Percentiles rank a stretch among this genome's conserved stretches.
Conservation (phyloP, 108 stramenopile genomes). For the Schizochytrium sp. region DNA sequence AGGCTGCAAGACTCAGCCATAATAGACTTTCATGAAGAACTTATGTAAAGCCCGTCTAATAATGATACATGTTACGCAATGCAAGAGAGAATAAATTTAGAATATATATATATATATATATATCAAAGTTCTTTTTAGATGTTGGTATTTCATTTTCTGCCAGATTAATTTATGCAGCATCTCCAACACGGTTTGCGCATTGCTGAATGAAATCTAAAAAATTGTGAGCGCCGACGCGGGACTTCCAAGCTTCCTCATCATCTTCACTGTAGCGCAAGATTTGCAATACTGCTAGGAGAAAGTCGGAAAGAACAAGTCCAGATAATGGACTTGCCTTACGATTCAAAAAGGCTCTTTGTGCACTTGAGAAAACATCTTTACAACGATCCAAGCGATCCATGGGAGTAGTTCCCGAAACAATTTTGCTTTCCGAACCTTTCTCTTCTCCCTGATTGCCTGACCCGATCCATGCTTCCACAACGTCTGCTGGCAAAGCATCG, state of each 20-base stretch:
- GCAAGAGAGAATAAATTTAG: too few relatives aligned
- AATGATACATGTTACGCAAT: too few relatives aligned
- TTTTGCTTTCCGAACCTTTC: background rate
- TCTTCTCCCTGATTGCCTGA: background rate
- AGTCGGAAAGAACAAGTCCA: constrained; percentile 1
- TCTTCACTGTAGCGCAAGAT: background rate
- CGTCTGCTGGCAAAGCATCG: background rate
- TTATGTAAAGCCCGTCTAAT: too few relatives aligned
- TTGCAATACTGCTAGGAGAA: background rate
- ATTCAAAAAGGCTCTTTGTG: background rate
- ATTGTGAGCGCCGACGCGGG: background rate
- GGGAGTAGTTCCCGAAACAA: background rate
- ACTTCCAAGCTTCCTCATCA: background rate
- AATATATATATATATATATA: too few relatives aligned
- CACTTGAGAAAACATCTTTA: background rate
- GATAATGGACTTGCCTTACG: background rate
- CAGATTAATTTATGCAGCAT: too few relatives aligned
- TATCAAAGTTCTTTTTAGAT: too few relatives aligned
- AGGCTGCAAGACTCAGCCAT: too few relatives aligned
- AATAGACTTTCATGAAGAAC: too few relatives aligned
- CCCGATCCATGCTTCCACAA: background rate
- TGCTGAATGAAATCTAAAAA: background rate
- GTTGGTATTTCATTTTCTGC: too few relatives aligned
- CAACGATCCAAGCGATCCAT: background rate
- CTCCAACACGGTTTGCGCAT: too few relatives aligned